Evolutionary conservation across 169 alveolate species (phyloP).

Genomic region (Theileria parva): DNA sequence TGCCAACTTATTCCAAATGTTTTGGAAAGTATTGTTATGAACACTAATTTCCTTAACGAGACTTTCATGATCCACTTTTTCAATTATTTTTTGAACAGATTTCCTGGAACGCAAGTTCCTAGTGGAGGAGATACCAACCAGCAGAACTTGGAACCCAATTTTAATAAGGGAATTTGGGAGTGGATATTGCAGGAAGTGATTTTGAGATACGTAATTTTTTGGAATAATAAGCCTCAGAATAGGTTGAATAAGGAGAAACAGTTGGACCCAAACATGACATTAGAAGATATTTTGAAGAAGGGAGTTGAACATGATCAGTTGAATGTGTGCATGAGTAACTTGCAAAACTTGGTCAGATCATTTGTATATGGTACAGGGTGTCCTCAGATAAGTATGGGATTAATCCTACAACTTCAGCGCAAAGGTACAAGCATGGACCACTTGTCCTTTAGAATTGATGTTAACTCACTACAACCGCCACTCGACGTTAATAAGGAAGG

Average conservation of each 20-base stretch:
- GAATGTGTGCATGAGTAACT: constrained; percentile 31
- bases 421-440: constrained; percentile 86
- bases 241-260: constrained; percentile 54
- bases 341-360: constrained; percentile 35
- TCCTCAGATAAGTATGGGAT: constrained; percentile 75
- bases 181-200: constrained; percentile 51
- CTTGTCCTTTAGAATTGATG: constrained; percentile 74
- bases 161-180: constrained; percentile 32
- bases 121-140: neutral
- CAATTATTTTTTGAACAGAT: neutral
- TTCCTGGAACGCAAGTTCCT: neutral
- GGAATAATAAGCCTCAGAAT: constrained; percentile 67
- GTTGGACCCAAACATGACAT: constrained; percentile 18
- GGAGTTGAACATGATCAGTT: constrained; percentile 67
- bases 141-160: neutral
- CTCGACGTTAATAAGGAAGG: constrained; percentile 62
- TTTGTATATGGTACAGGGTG: constrained; percentile 66
- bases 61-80: constrained; percentile 10
- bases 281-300: constrained; percentile 45
- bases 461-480: constrained; percentile 82
- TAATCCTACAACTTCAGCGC: constrained; percentile 81
- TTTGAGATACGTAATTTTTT: constrained; percentile 33
- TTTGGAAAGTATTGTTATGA: constrained; percentile 24
- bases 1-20: constrained; percentile 41
- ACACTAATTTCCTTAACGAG: constrained; percentile 46